Evolutionary conservation across 2,329 filamentous ascomycete genomes (phyloP), one percentile per base, ranked within the genome.

Genomic region (Penicillium freii): DNA sequence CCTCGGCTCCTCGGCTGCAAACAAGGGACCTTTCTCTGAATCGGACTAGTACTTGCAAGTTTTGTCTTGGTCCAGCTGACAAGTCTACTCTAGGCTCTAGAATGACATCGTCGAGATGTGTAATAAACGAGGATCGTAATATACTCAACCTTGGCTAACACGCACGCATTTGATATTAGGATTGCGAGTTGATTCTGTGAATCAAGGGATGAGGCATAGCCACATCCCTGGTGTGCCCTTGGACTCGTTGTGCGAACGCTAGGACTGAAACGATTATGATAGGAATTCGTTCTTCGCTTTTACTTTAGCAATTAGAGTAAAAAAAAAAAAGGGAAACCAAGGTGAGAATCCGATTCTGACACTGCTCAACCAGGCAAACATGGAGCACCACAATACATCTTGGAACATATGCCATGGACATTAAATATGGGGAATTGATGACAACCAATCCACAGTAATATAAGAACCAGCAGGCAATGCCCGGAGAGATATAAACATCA

Each of bases 401-500:
- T 23, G 13, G 8, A 25, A 47, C 15, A 34, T 8, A 36, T 25
- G 3, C 3, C 3, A 17, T 25, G 9, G 6, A 0, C n/a, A 47
- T 19, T 6, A 60, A 10, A 56, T 46, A 27, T 62, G 54, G 19
- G 59, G 54, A n/a, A 63, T 57, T 4, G 54, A 47, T 11, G 53
- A 50, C 31, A 60, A 27, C 56, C 56, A 63, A 29, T 52, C 34
- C 25, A 63, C 47, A 1, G 43, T 34, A 10, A 21, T 33, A 34
- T 44, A 60, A 31, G 53, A 61, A 7, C 51, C 44, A 38, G 47
- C 54, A n/a, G 61, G 54, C 8, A 62, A 48, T n/a, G 46, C 59
- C 23, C 54, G 40, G 5, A 62, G 40, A 15, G 59, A 59, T 11
- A 57, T 55, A 9, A 62, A 47, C 51, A 60, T 57, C 7, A 61